These are phyloP conservation scores for Neonectria hederae DNA, from an alignment of 2,329 filamentous ascomycete species.

Conservation along the genomic window DNA sequence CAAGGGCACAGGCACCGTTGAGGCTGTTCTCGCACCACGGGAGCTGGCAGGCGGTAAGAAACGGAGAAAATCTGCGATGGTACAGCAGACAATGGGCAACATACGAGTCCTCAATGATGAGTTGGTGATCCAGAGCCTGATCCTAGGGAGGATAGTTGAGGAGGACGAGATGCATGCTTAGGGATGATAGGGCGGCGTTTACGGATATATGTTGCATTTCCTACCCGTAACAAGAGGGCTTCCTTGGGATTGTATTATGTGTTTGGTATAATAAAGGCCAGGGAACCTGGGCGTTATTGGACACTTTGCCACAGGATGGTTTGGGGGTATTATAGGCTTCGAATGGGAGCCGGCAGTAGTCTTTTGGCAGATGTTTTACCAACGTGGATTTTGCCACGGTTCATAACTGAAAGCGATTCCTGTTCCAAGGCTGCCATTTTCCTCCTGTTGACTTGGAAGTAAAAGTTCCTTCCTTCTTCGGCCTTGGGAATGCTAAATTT, in stretches of 20 bases:
- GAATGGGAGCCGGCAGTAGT: background rate
- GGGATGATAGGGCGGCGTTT: constrained; percentile 26
- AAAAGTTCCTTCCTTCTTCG: too few relatives aligned
- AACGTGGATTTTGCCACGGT: background rate
- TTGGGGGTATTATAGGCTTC: background rate
- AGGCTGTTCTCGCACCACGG: constrained; percentile 54
- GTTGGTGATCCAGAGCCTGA: constrained; percentile 90
- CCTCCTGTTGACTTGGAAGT: background rate
- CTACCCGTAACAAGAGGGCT: background rate
- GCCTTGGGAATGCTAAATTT: background rate
- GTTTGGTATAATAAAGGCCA: background rate
- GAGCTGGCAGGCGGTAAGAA: constrained; percentile 49
- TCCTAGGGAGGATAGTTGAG: constrained; percentile 81
- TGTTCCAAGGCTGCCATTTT: background rate
- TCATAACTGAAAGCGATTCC: background rate
- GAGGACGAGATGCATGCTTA: constrained; percentile 56
- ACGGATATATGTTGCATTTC: constrained; percentile 20
- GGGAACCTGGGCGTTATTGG: constrained; percentile 14
- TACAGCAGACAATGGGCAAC: constrained; percentile 52
- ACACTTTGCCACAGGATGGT: constrained; percentile 1
- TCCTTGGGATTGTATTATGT: constrained; percentile 1
- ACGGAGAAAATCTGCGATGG: constrained; percentile 48
- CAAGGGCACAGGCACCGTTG: constrained; percentile 65
- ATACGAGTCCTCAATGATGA: constrained; percentile 82
- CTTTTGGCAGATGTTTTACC: background rate